Base-by-base conservation (phyloP, 805 yeast genomes). In the Wickerhamiella shivajii region DNA sequence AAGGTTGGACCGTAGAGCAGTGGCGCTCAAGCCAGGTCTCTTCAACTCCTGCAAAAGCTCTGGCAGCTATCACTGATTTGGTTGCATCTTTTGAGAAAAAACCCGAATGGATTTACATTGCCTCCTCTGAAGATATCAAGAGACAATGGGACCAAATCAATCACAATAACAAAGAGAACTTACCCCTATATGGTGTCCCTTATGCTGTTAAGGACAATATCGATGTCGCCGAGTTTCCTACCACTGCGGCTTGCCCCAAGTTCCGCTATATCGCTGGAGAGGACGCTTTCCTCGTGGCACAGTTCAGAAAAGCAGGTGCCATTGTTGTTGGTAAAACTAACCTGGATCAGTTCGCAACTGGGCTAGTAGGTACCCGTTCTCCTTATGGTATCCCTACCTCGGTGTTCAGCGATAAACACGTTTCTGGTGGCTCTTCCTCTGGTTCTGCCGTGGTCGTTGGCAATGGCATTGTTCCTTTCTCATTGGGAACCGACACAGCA, bases 271-370 rank as follows among this genome's bases (percentile, higher is more conserved):
- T 51, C 2, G 87, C 98, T 2, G 50, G 59, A 21, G 60, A 60
- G 32, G 96, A 87, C 51, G 72, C 97, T 23, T 69, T 79, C 12
- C 68, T 78, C 5, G 95, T 84, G 10, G 53, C 60, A 7, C 56
- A 74, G n/a, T 63, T 90, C 46, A 71, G 81, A 55, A 67, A 64
- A n/a, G 77, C 81, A 23, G 98, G 98, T 51, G 97, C 97, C 29
- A 79, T 87, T 37, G 69, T 87, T 25, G 63, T 87, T 30, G 97
- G 97, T 39, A 87, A 87, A 56, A 90, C 97, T 35, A 87, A 87
- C 55, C 63, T 87, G 55, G 98, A 87, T 55, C 98, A 87, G 56
- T 87, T 87, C 59, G 97, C 97, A 9, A 90, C 98, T 2, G 98
- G 98, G 24, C 65, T 87, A 38, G 97, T 87, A 2, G 98, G 98